A percentile compares a stretch with the other conserved stretches of the same genome.
Conservation (phyloP, 2,329 filamentous ascomycete species). For the Verticillium klebahnii region DNA sequence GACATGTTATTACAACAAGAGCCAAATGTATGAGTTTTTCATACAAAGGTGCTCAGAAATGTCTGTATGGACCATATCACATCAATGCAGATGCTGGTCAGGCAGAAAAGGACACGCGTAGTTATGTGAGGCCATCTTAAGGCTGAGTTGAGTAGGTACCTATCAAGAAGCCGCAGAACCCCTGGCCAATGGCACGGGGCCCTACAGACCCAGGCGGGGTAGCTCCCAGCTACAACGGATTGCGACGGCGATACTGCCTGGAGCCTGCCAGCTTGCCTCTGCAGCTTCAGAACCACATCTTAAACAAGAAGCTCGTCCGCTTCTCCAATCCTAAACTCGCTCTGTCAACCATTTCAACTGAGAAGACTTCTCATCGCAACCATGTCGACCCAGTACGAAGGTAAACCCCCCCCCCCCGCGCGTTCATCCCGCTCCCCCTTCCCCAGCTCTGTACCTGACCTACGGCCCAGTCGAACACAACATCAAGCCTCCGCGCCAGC, state of each 20-base stretch:
- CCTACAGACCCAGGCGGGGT: background rate
- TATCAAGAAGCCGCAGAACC: background rate
- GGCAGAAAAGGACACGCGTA: background rate
- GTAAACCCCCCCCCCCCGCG: constrained; percentile 22
- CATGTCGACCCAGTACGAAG: constrained; percentile 57
- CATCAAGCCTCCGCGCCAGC: constrained; percentile 41
- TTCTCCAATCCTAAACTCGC: background rate
- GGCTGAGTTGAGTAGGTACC: background rate
- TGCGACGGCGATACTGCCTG: background rate
- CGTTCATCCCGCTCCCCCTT: constrained; percentile 2
- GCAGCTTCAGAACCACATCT: background rate
- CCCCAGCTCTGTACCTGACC: background rate
- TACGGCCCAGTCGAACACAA: constrained; percentile 55
- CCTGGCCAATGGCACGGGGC: background rate
- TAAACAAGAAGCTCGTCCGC: background rate
- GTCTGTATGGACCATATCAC: background rate
- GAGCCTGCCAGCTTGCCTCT: constrained; percentile 4
- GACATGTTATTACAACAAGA: too few species aligned
- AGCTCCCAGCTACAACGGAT: background rate
- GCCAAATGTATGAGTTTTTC: too few species aligned
- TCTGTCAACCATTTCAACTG: background rate
- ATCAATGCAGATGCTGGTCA: background rate
- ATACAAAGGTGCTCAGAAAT: too few species aligned
- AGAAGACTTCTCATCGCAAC: constrained; percentile 3
- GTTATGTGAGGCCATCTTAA: background rate